These are phyloP conservation scores for Candida labiduridarum DNA, from an alignment of 1,139 yeast species.

Conservation along the genomic window DNA sequence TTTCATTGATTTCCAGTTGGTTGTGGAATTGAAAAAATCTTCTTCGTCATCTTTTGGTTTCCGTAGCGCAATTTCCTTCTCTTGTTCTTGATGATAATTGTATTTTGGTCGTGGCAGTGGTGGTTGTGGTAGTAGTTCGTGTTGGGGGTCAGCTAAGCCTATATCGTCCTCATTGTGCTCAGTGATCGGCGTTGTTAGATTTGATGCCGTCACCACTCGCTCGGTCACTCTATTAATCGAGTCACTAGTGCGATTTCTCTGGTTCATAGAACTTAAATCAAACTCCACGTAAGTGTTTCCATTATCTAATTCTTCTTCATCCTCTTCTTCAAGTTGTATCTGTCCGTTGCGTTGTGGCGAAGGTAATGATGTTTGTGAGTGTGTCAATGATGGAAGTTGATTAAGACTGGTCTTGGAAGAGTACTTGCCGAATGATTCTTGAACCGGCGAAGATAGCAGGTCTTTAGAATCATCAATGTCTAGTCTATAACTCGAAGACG, in stretches of 20 bases:
- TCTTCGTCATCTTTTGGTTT: conserved; percentile 24
- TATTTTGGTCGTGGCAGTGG: neutral
- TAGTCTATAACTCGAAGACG: conserved; percentile 2
- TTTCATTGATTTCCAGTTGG: conserved; percentile 58
- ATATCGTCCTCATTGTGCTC: conserved; percentile 3
- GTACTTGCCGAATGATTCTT: conserved; percentile 6
- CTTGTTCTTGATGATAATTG: conserved; percentile 2
- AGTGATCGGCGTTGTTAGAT: conserved; percentile 3
- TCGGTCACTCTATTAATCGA: conserved; percentile 8
- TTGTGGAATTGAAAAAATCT: conserved; percentile 34
- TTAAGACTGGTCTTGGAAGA: conserved; percentile 20
- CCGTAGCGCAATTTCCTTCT: conserved; percentile 3
- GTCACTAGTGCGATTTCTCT: conserved; percentile 8
- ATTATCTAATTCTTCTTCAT: conserved; percentile 1
- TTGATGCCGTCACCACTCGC: conserved; percentile 11
- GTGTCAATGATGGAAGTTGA: conserved; percentile 25
- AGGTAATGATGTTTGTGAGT: conserved; percentile 8
- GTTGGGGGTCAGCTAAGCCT: neutral
- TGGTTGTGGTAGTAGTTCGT: no score
- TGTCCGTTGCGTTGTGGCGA: conserved; percentile 7
- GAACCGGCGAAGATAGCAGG: conserved; percentile 10
- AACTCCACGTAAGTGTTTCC: conserved; percentile 15
- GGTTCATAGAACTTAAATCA: conserved; percentile 11
- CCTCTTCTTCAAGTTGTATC: conserved; percentile 12
- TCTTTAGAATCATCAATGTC: conserved; percentile 7